Evolutionary conservation across 1,284 basidiomycete species (phyloP).

Genomic region (Leccinum solheimii): DNA sequence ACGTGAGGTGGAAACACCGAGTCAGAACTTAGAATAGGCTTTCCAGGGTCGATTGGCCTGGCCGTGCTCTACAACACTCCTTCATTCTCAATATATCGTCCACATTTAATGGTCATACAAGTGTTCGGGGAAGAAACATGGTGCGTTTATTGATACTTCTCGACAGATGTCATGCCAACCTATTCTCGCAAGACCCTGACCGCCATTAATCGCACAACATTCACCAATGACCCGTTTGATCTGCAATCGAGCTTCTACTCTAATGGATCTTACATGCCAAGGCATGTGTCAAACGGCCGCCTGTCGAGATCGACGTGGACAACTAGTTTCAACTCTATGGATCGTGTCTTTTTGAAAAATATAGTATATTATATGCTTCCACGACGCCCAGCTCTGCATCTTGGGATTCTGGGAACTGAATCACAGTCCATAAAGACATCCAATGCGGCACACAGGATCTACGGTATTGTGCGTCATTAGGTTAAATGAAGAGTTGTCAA

Average conservation of each 20-base stretch:
- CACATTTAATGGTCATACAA: constrained; percentile 30
- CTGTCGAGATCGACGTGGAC: background rate
- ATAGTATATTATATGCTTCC: background rate
- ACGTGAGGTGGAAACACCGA: constrained; percentile 17
- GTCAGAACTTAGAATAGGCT: constrained; percentile 7
- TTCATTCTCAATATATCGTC: constrained; percentile 15
- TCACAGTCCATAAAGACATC: background rate
- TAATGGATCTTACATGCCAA: background rate
- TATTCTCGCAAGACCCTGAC: background rate
- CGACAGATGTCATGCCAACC: background rate
- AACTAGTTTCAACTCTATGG: background rate
- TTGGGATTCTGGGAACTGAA: background rate
- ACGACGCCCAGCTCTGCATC: background rate
- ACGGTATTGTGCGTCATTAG: background rate
- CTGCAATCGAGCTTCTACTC: background rate
- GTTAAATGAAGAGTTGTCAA: background rate
- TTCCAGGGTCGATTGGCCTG: constrained; percentile 16
- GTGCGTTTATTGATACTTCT: constrained; percentile 9
- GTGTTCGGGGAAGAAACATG: constrained; percentile 28
- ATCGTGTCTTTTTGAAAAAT: background rate
- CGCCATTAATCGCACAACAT: background rate
- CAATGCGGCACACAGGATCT: background rate
- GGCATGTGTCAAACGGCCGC: background rate
- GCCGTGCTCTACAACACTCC: constrained; percentile 26
- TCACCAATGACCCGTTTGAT: background rate